Evolutionary conservation across 345 rosid genomes (phyloP).

Genomic region (Salix caprea): DNA sequence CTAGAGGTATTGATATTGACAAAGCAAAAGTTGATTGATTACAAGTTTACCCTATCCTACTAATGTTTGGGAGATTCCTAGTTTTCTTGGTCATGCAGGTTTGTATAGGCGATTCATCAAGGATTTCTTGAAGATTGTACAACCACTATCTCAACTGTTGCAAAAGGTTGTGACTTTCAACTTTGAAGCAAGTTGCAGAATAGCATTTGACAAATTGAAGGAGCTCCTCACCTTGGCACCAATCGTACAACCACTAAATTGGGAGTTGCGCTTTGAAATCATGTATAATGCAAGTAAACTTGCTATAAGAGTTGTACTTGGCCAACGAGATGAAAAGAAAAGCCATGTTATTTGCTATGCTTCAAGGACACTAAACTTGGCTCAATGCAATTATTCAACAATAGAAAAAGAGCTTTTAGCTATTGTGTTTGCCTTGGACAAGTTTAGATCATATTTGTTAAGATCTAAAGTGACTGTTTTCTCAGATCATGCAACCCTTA

Average conservation of each 20-base stretch:
- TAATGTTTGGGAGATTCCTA: not conserved
- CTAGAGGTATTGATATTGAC: not conserved
- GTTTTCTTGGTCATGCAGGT: not conserved
- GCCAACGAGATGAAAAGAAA: no score
- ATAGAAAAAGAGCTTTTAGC: not conserved
- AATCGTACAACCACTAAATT: not conserved
- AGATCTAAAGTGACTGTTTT: not conserved
- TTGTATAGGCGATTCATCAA: constrained; percentile 2
- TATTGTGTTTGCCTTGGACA: not conserved
- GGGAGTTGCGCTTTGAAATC: no score
- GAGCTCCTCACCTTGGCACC: not conserved
- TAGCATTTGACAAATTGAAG: not conserved
- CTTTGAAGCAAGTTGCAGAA: not conserved
- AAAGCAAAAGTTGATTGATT: not conserved
- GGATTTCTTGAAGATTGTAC: not conserved
- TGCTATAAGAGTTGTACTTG: not conserved
- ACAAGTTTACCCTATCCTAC: not conserved
- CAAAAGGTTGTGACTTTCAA: not conserved
- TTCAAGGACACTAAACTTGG: not conserved
- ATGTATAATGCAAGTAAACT: not conserved
- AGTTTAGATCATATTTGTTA: not conserved
- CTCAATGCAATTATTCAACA: not conserved
- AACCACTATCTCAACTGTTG: not conserved
- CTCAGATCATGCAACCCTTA: not conserved
- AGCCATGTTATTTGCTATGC: not conserved